These are phyloP conservation scores for Geotrichum aggregatum DNA, from an alignment of 1,139 yeast genomes.

Conservation along the genomic window DNA sequence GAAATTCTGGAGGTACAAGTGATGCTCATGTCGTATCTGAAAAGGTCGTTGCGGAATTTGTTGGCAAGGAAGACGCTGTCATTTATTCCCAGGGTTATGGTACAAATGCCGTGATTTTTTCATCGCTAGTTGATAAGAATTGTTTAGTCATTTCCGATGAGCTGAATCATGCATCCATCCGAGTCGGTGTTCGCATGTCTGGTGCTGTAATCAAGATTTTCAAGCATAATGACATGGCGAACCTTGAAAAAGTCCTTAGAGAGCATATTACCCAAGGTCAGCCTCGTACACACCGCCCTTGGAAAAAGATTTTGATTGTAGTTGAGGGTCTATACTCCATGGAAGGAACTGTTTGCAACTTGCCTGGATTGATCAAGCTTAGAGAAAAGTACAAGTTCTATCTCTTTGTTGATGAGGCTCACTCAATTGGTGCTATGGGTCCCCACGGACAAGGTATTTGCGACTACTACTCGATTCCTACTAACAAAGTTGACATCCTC, in stretches of 20 bases:
- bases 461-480: constrained; percentile 80
- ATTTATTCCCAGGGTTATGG: constrained; percentile 93
- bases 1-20: constrained; percentile 69
- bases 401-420: constrained; percentile 94
- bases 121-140: constrained; percentile 77
- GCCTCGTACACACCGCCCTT: constrained; percentile 93
- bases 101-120: constrained; percentile 87
- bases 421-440: constrained; percentile 96
- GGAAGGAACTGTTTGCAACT: constrained; percentile 94
- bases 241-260: constrained; percentile 71
- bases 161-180: constrained; percentile 89
- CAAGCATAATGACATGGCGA: constrained; percentile 85
- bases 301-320: constrained; percentile 89
- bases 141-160: constrained; percentile 92
- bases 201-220: constrained; percentile 92
- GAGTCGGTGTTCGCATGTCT: constrained; percentile 89
- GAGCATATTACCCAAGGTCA: constrained; percentile 95
- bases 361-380: constrained; percentile 70
- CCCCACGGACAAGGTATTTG: constrained; percentile 91
- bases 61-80: constrained; percentile 86
- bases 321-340: constrained; percentile 95
- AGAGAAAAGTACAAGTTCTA: constrained; percentile 85
- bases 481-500: constrained; percentile 70
- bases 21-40: constrained; percentile 76
- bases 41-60: constrained; percentile 70